These are phyloP conservation scores for Purpureocillium takamizusanense DNA, from an alignment of 2,329 filamentous ascomycete species.

Conservation along the genomic window DNA sequence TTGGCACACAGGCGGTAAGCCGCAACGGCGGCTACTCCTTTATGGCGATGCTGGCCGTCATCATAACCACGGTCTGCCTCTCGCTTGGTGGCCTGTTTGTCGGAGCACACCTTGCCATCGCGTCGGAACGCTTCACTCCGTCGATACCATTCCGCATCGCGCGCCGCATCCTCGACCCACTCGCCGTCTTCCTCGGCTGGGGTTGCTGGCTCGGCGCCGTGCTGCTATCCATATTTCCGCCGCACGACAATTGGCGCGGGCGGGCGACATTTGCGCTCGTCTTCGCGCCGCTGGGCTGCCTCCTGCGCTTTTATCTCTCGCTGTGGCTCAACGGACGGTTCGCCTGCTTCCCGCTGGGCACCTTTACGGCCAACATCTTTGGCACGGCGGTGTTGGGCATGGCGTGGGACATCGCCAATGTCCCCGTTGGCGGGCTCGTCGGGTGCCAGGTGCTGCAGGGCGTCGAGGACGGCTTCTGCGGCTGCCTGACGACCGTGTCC, in stretches of 20 bases:
- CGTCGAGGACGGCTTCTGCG: conserved; percentile 59
- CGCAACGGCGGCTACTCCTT: conserved; percentile 73
- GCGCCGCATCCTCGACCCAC: conserved; percentile 54
- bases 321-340: conserved; percentile 59
- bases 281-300: conserved; percentile 73
- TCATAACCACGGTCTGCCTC: conserved; percentile 63
- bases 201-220: conserved; percentile 73
- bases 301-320: conserved; percentile 66
- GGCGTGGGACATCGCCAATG: conserved; percentile 71
- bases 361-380: conserved; percentile 71
- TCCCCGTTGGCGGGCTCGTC: conserved; percentile 41
- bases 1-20: conserved; percentile 24
- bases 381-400: conserved; percentile 69
- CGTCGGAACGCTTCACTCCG: conserved; percentile 48
- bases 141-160: conserved; percentile 48
- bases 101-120: conserved; percentile 67
- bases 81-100: conserved; percentile 60
- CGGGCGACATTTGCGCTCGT: conserved; percentile 66
- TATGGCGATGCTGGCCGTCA: conserved; percentile 67
- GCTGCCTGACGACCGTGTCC: conserved; percentile 56
- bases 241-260: conserved; percentile 67
- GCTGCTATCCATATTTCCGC: conserved; percentile 63
- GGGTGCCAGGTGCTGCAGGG: conserved; percentile 63
- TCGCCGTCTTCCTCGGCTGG: conserved; percentile 55
- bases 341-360: conserved; percentile 71